Evolutionary conservation across 2,329 filamentous ascomycete genomes (phyloP), one percentile per base, ranked within the genome.

Genomic region (Venturia oleaginea): DNA sequence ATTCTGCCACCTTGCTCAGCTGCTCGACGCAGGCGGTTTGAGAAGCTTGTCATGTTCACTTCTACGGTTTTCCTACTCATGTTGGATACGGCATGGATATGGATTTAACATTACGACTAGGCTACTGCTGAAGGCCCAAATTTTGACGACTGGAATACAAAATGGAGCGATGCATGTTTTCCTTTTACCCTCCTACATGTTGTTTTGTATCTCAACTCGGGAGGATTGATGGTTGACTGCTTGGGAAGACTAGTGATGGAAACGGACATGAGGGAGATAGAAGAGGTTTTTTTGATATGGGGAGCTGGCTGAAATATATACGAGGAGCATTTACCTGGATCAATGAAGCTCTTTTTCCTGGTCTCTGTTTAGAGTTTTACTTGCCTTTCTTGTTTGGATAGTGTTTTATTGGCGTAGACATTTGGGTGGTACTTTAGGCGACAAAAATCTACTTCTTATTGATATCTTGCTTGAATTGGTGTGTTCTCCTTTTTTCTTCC

Each of bases 21-120:
- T 57, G 51, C 51, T 57, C 51, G 51, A 34, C 51, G 51, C 27
- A 57, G 51, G 51, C 51, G 30, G 51, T 57, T 57, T 57, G 51
- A 57, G 51, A 15, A 57, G 51, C 51, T 34, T 34, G 27, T 57
- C 15, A 10, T 57, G 17, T 57, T 37, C 27, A 34, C 51, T 57
- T 37, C 51, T 57, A 57, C 19, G 51, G 15, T 19, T 19, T 22
- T 57, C 22, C 27, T 57, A 57, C 24, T 34, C 51, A 57, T 57
- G 51, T 57, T 57, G 51, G 51, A 57, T 57, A 57, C 27, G 51
- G 15, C 30, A 57, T 57, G 51, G 51, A 34, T 37, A 57, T 34
- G 51, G 30, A 57, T 11, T 57, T 37, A 15, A 15, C 30, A 57
- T 34, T 22, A 57, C n/a, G 51, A 57, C 3, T 57, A 27, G 51